These are phyloP conservation scores for Penicillium hordei DNA, from an alignment of 2,329 filamentous ascomycete species.

Conservation along the genomic window DNA sequence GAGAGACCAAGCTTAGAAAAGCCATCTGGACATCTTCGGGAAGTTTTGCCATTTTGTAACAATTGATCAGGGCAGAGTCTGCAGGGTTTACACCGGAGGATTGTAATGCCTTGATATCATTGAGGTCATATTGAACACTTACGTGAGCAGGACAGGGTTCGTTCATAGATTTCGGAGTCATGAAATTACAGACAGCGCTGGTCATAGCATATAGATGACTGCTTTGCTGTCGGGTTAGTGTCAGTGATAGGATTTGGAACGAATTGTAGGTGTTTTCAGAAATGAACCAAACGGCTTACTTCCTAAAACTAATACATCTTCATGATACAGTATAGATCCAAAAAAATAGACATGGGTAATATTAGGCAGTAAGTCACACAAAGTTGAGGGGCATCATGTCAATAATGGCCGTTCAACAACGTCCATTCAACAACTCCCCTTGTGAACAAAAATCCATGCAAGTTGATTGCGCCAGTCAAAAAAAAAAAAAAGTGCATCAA, in stretches of 20 bases:
- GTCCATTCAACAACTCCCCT: conserved; percentile 16
- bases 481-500: conserved; percentile 9
- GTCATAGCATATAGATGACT: no score
- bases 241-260: background rate
- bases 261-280: background rate
- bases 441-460: conserved; percentile 19
- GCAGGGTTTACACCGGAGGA: no score
- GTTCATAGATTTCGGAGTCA: no score
- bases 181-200: no score
- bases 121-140: no score
- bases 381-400: conserved; percentile 13
- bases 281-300: background rate
- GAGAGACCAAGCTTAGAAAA: no score
- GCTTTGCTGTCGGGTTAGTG: background rate
- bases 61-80: no score
- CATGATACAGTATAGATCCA: background rate
- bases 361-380: conserved; percentile 23
- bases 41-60: no score
- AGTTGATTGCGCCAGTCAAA: conserved; percentile 26
- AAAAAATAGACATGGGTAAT: background rate
- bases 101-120: no score
- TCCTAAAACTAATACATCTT: background rate
- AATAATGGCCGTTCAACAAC: conserved; percentile 13
- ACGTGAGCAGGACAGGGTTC: no score
- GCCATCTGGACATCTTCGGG: no score